Base-by-base conservation (phyloP, 1,139 yeast species). In the Yamadazyma sp. region DNA sequence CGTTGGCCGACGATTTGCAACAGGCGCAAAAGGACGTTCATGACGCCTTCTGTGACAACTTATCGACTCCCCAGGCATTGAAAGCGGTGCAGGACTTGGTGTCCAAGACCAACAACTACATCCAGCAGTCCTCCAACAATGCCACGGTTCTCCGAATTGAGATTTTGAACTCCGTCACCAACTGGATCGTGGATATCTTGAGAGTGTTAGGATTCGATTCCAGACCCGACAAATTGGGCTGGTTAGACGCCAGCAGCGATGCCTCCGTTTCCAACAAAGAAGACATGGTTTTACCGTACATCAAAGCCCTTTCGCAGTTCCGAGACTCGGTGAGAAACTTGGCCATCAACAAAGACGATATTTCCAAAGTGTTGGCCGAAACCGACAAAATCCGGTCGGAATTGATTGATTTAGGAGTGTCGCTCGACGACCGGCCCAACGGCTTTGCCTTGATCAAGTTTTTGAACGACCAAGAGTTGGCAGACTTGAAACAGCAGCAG, bases 401-500 rank as follows among this genome's bases (percentile, higher is more conserved):
- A 33, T 67, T 92, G 50, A 66, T 88, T 41, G 74, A 78, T 20
- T 66, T 89, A 43, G 94, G 95, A 18, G 86, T 92, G 23, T 80
- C 94, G 0, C 69, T 92, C 37, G 97, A 92, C 59, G 99, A 92
- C 61, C 80, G 97, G 54, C 78, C 82, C 23, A 86, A 78, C 42
- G 89, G 83, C 13, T 76, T 82, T 3, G 90, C 96, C 0, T 73
- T 92, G 43, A 76, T 92, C 36, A 92, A 92, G 62, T 85, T 92
- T 51, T 70, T 92, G 46, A 82, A 77, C 41, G 75, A 70, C 7
- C 74, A 71, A 31, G 97, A 90, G 56, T 78, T 78, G 56, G 72
- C 70, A 30, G 92, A 82, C 47, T 70, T 87, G 37, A 55, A 86
- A 20, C 53, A 59, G 30, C 82, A 78, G 56, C 86, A 86, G 48